Percentiles rank a stretch among this genome's conserved stretches.
phyloP scores from a whole-genome alignment of 176 grass and related monocot species.

The Musa schizocarpa region DNA sequence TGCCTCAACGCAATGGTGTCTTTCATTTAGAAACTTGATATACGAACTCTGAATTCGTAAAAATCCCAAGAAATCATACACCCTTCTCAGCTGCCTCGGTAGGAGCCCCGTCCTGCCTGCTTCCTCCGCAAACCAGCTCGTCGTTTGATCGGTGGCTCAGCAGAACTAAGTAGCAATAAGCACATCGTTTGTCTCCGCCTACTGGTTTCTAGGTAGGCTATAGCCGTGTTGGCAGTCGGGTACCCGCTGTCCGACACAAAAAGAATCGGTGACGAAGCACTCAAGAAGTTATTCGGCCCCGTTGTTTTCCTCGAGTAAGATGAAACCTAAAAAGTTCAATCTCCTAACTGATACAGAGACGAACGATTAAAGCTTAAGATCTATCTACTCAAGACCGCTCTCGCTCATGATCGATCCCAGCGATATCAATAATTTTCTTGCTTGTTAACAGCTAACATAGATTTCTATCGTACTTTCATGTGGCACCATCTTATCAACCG shows the following conservation, averaged over 20 bases:
- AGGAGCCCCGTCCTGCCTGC: slow-evolving; percentile 64
- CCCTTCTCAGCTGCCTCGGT: slow-evolving; percentile 45
- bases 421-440: too few species aligned
- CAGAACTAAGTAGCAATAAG: slow-evolving; percentile 41
- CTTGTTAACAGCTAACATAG: too few species aligned
- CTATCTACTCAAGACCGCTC: neutral
- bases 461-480: neutral
- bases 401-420: neutral
- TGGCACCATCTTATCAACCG: neutral
- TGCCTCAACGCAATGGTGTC: slow-evolving; percentile 18
- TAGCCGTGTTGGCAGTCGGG: neutral
- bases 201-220: neutral
- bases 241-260: neutral
- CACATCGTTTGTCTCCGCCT: slow-evolving; percentile 36
- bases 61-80: slow-evolving; percentile 10
- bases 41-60: slow-evolving; percentile 4
- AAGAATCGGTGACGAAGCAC: neutral
- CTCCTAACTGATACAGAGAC: too few species aligned
- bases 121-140: slow-evolving; percentile 57
- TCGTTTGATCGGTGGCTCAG: slow-evolving; percentile 49
- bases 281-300: neutral
- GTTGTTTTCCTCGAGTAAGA: neutral
- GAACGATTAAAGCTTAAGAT: neutral
- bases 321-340: neutral
- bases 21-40: slow-evolving; percentile 12